Evolutionary conservation across 306 rosid species (phyloP).

Genomic region (Vigna mungo): DNA sequence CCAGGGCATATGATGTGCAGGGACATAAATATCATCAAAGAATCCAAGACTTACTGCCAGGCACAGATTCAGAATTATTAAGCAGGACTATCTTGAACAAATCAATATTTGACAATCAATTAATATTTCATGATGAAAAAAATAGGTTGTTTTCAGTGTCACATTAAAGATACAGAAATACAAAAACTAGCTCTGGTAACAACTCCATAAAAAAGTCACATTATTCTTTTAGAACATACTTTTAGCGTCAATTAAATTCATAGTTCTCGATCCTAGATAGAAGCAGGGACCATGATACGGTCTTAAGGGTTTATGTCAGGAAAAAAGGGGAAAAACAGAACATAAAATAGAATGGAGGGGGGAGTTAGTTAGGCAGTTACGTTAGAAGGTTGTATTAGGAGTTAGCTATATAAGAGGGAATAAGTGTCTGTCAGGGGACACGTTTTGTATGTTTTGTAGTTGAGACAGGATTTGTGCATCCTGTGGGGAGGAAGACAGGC

Average conservation of each 20-base stretch:
- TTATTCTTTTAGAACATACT: neutral
- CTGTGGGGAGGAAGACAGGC: no score
- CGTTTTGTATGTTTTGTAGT: no score
- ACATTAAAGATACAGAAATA: neutral
- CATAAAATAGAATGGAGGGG: no score
- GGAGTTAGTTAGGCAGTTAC: no score
- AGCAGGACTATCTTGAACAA: neutral
- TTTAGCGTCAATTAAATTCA: neutral
- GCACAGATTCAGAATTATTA: slow-evolving; percentile 44
- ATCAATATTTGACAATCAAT: slow-evolving; percentile 10
- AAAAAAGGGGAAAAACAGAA: no score
- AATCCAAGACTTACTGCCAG: slow-evolving; percentile 84
- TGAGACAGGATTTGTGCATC: no score
- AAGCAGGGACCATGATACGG: neutral
- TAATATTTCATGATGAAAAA: slow-evolving; percentile 22
- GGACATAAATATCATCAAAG: slow-evolving; percentile 82
- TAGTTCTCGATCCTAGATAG: neutral
- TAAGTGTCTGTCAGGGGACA: no score
- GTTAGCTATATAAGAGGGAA: no score
- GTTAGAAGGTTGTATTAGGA: no score
- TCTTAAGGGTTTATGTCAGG: no score
- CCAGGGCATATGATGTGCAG: slow-evolving; percentile 60
- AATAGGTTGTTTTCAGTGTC: neutral
- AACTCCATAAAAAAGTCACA: neutral
- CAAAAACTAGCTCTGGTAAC: neutral